These are phyloP conservation scores for Daldinia concentrica DNA, from an alignment of 495 filamentous ascomycete species.

Conservation along the genomic window DNA sequence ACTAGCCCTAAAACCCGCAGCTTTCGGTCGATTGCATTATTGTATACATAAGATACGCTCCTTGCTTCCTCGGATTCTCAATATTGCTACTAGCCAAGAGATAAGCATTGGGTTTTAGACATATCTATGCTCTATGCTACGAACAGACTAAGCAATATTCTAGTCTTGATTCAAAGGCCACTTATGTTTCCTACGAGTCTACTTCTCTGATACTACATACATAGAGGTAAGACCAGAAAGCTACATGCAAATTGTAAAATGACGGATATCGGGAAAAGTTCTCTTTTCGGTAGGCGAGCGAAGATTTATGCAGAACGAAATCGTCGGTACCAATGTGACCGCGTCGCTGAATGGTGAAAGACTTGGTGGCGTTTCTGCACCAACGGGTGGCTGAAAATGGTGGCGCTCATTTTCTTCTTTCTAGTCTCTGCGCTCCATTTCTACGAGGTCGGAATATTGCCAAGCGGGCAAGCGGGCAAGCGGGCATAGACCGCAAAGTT, in stretches of 20 bases:
- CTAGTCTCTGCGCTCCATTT: neutral
- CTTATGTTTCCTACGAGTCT: neutral
- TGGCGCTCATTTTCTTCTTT: slow-evolving; percentile 7
- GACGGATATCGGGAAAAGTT: slow-evolving; percentile 18
- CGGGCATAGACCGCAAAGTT: neutral
- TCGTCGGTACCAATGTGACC: slow-evolving; percentile 14
- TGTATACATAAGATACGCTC: neutral
- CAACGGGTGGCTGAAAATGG: neutral
- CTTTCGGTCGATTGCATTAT: slow-evolving; percentile 3
- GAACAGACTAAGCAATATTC: neutral
- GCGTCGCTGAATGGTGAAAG: slow-evolving; percentile 4
- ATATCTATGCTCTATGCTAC: neutral
- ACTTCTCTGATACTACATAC: neutral
- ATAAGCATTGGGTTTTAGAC: neutral
- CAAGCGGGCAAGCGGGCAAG: too few species aligned
- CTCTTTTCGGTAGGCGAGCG: slow-evolving; percentile 28
- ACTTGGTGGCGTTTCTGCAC: neutral
- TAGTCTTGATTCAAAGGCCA: neutral
- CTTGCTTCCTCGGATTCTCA: neutral
- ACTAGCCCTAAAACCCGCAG: neutral
- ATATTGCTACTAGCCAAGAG: neutral
- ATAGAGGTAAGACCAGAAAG: neutral
- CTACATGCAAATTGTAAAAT: neutral
- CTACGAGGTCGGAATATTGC: neutral
- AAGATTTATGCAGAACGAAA: slow-evolving; percentile 7